A percentile compares a stretch with the other conserved stretches of the same genome.
Conservation (phyloP, 805 yeast species). For the Saccharomycopsis oosterbeekiorum region DNA sequence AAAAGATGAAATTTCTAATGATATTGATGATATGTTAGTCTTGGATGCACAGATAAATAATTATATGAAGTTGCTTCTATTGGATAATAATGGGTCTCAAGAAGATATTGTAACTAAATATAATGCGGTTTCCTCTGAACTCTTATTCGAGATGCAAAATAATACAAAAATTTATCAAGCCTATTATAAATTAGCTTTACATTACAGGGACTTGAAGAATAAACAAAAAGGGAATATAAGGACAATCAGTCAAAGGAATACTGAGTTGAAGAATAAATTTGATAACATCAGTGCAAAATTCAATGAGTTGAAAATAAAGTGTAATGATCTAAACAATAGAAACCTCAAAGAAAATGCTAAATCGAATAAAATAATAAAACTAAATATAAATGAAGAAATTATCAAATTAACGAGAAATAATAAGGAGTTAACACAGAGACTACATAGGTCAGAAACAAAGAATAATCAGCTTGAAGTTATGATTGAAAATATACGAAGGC, state of each 20-base stretch:
- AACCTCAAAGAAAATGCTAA: not conserved
- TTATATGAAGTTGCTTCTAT: not conserved
- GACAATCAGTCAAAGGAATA: not conserved
- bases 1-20: not conserved
- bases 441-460: not conserved
- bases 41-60: not conserved
- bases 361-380: not conserved
- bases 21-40: not conserved
- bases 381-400: not conserved
- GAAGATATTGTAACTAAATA: not conserved
- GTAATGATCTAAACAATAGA: not conserved
- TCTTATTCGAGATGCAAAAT: constrained; percentile 11
- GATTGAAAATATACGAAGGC: not conserved
- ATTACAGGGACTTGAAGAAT: constrained; percentile 6
- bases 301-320: not conserved
- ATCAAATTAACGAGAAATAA: not conserved
- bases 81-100: not conserved
- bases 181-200: constrained; percentile 13
- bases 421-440: not conserved
- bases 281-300: not conserved
- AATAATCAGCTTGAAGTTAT: not conserved
- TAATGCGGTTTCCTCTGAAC: constrained; percentile 6
- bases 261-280: not conserved
- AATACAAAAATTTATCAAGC: constrained; percentile 16
- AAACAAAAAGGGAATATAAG: not conserved